Percentiles rank a stretch among this genome's conserved stretches.
phyloP scores from a whole-genome alignment of 345 rosid genomes.

The Syzygium aqueum region DNA sequence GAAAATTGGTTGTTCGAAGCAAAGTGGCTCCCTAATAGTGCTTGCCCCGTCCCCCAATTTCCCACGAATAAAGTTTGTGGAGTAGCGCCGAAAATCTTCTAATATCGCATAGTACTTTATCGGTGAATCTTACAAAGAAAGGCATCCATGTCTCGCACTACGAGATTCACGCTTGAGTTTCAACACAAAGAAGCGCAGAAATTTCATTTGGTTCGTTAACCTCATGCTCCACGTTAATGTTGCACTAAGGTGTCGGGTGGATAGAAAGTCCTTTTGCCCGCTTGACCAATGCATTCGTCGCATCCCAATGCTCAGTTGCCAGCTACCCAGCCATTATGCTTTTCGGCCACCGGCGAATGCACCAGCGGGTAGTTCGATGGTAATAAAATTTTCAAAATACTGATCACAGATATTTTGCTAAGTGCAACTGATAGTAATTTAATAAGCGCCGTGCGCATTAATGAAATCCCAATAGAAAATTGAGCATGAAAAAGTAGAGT shows the following conservation, averaged over 20 bases:
- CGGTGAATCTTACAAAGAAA: neutral
- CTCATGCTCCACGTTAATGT: neutral
- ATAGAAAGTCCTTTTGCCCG: neutral
- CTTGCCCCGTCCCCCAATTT: neutral
- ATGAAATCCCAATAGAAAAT: neutral
- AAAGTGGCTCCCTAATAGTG: neutral
- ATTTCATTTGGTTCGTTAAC: neutral
- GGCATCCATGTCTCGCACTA: neutral
- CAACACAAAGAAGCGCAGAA: neutral
- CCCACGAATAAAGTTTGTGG: neutral
- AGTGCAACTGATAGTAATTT: neutral
- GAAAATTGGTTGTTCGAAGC: neutral
- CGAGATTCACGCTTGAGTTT: neutral
- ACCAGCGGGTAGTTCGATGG: neutral
- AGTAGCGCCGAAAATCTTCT: neutral
- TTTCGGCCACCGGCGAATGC: neutral
- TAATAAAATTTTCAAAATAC: neutral
- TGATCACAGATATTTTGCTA: neutral
- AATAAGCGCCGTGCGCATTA: neutral
- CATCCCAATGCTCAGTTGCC: neutral
- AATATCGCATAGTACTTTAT: neutral
- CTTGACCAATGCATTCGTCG: neutral
- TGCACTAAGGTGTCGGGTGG: neutral
- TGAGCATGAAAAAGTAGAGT: neutral
- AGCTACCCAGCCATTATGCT: neutral